Evolutionary conservation across 2,329 filamentous ascomycete genomes (phyloP), one percentile per base, ranked within the genome.

Genomic region (Ceratocystis albifundus): DNA sequence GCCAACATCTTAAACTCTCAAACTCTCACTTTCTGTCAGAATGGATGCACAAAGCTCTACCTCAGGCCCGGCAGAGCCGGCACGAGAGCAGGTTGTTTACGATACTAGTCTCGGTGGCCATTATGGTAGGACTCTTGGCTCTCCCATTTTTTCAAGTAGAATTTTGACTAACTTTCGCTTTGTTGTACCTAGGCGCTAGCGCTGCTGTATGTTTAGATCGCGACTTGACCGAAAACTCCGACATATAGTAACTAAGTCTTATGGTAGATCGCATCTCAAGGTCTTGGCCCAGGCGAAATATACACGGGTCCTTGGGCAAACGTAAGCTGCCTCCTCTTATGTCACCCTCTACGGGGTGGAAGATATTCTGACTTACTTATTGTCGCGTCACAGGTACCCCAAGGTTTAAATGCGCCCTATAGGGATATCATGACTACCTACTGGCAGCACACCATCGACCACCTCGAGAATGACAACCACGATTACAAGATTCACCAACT

Each of bases 401-500:
- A 99, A 82, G 94, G 94, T 62, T 82, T 99, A 61, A 89, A 87
- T 67, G 92, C 91, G 69, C 88, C 88, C 69, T 96, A 96, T 76
- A 93, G 96, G 75, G 94, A 99, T 75, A 96, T 97, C 73, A 81
- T 99, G 72, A 96, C 95, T 55, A 96, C 93, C 4, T 99, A 99
- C 79, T 99, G 94, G 94, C 94, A 99, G 76, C 93, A 99, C 74
- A 94, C 92, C 69, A 96, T 99, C 78, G 93, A 88, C 71, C 91
- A 96, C 75, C 85, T 99, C 68, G 94, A 99, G 78, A 90, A 84
- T 68, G 94, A 97, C 72, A 90, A 88, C 62, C 94, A 99, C 76
- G 94, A 99, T 77, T 99, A 97, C 82, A 99, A 99, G 78, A 84
- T 97, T 66, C 94, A 99, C 75, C 94, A 97, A 76, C 82, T 99